Base-by-base conservation (phyloP, 2,329 filamentous ascomycete genomes). In the Lasiodiplodia gonubiensis region DNA sequence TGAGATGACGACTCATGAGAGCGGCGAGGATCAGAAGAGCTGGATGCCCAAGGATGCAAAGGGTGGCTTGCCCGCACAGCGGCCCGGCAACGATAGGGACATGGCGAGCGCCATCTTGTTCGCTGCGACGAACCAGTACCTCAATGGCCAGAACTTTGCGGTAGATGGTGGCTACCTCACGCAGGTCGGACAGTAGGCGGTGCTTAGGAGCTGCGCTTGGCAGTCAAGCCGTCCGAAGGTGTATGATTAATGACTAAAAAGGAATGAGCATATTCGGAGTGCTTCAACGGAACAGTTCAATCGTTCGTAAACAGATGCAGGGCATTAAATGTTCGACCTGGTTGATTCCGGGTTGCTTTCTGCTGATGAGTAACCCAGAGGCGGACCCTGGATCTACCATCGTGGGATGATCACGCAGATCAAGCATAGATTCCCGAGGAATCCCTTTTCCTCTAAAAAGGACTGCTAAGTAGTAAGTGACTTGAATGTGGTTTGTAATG, bases 41-140 rank as follows among this genome's bases (percentile, higher is more conserved):
- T 75, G 83, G 68, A 80, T 88, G 68, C 80, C 82, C 10, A 86
- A 85, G 77, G 83, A 85, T 67, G 80, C 84, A 70, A 85, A 84
- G 73, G 80, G 79, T 65, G 72, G 78, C 69, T 77, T 86, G 60
- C 84, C 85, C 8, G 82, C 84, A 6, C 77, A 78, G 68, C 73
- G 85, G 52, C 86, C 86, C 0, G 87, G 87, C 0, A 83, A 86
- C 30, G 87, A 89, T 70, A 75, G 83, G 37, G 86, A 89, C 72
- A 88, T 89, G 82, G 86, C 85, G 0, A 81, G 82, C 51, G 84
- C 84, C 0, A 80, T 88, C 3, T 74, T 89, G 30, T 88, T 86
- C 69, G 78, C 81, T 21, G 84, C 82, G n/a, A 77, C 72, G 37
- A 83, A 79, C 70, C 82, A 82, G 71, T 86, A 84, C 69, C 73